Conservation (phyloP, 2,329 filamentous ascomycete species). For the Nemania abortiva region DNA sequence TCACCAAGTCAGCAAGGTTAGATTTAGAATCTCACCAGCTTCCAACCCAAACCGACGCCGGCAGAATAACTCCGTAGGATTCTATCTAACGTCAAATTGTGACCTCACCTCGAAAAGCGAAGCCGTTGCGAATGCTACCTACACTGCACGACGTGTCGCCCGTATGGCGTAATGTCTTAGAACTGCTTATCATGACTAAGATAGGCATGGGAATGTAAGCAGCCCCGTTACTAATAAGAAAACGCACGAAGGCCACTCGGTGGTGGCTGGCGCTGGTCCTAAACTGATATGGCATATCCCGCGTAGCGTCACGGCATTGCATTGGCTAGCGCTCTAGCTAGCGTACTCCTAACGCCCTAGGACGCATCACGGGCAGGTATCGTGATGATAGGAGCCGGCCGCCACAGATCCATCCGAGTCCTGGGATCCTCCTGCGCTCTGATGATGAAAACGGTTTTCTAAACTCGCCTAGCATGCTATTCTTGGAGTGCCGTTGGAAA, state of each 20-base stretch:
- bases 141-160: not conserved
- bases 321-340: conserved; percentile 14
- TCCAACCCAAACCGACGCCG: not conserved
- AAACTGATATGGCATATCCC: not conserved
- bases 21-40: conserved; percentile 5
- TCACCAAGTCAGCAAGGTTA: not conserved
- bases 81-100: not conserved
- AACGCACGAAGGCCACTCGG: not conserved
- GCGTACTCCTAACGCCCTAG: not conserved
- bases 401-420: not conserved
- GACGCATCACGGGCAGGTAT: no score
- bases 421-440: not conserved
- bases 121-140: conserved; percentile 6
- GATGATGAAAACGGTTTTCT: conserved; percentile 3
- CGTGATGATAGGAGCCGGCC: no score
- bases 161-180: not conserved
- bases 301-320: conserved; percentile 11
- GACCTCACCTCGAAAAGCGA: conserved; percentile 4
- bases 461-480: conserved; percentile 11
- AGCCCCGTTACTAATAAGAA: conserved; percentile 5
- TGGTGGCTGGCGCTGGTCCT: conserved; percentile 10
- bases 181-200: conserved; percentile 15
- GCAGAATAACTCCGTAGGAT: conserved; percentile 3
- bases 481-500: conserved; percentile 23
- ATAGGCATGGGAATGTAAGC: conserved; percentile 5